These are phyloP conservation scores for Prosopis cineraria DNA, from an alignment of 306 rosid genomes.

Conservation along the genomic window DNA sequence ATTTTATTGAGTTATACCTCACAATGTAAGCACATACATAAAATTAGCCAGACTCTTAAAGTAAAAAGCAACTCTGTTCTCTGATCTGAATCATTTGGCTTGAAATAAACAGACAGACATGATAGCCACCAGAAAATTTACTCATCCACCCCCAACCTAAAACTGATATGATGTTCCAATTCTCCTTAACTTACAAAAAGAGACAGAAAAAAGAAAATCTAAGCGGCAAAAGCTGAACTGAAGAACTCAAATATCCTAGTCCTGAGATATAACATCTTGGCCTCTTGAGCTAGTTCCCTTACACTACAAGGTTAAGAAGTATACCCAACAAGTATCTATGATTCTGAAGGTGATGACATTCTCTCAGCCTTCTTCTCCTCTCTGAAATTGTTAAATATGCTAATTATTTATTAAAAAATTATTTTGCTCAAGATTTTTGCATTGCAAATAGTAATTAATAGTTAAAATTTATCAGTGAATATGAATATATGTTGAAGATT, in stretches of 20 bases:
- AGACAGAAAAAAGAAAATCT: background rate
- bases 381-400: no score
- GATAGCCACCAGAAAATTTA: background rate
- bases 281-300: background rate
- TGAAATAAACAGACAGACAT: background rate
- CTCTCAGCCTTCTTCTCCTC: conserved; percentile 66
- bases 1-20: background rate
- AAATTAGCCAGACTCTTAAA: background rate
- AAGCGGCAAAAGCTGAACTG: background rate
- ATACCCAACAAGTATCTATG: background rate
- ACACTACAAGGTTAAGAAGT: background rate
- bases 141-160: conserved; percentile 11
- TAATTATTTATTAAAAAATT: no score
- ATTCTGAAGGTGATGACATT: conserved; percentile 48
- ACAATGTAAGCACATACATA: background rate
- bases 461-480: no score
- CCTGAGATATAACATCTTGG: background rate
- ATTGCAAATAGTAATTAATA: no score
- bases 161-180: background rate
- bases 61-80: conserved; percentile 1
- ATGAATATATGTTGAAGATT: no score
- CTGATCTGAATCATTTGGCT: background rate
- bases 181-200: background rate
- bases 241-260: conserved; percentile 16
- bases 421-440: no score